These are phyloP conservation scores for Chloranthus sessilifolius DNA, from an alignment of 164 flowering plant genomes.

Conservation along the genomic window DNA sequence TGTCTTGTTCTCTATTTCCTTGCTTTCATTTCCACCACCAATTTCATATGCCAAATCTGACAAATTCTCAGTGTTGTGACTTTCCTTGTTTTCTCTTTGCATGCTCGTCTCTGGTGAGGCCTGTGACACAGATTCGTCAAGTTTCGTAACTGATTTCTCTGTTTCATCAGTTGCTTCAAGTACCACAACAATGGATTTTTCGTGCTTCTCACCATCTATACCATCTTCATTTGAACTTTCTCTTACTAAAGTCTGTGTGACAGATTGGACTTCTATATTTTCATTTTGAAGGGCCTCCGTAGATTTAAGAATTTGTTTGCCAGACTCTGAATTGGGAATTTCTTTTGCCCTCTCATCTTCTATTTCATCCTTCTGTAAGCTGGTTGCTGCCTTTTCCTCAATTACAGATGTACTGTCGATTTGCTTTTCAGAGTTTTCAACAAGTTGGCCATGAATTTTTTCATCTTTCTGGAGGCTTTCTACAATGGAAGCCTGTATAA, in stretches of 20 bases:
- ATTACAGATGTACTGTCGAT: no score
- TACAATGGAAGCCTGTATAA: constrained; percentile 10
- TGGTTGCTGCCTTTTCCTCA: constrained; percentile 9
- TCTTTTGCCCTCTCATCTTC: no score
- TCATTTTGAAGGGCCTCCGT: no score
- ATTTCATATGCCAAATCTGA: not conserved
- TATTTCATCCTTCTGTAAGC: no score
- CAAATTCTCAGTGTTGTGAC: not conserved
- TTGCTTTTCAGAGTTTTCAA: constrained; percentile 10
- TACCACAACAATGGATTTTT: no score
- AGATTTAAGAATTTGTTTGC: no score
- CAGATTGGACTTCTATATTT: no score
- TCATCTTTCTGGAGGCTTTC: constrained; percentile 3
- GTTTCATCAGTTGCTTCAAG: not conserved
- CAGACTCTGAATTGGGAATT: no score
- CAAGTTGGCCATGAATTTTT: not conserved
- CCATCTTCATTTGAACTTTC: no score
- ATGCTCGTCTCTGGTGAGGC: not conserved
- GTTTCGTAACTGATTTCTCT: not conserved
- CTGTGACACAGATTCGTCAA: not conserved
- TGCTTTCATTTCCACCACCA: not conserved
- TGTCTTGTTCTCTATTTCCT: no score
- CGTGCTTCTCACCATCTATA: no score
- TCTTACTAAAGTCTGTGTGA: no score
- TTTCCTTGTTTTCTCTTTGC: not conserved